Conservation (phyloP, 1,284 basidiomycete species). For the Cutaneotrichosporon curvatum region DNA sequence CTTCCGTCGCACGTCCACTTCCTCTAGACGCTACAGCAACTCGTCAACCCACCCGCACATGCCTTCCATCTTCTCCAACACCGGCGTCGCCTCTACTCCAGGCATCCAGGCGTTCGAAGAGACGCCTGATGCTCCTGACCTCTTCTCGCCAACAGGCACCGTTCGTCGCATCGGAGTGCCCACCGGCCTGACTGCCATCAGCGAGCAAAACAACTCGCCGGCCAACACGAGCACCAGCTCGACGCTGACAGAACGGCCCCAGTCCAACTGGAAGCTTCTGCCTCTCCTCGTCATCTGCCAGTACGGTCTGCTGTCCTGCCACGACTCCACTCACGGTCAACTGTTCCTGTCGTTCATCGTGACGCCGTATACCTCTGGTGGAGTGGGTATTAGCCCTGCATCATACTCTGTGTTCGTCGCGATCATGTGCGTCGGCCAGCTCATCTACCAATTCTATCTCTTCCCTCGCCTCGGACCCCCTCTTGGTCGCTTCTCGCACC, state of each 20-base stretch:
- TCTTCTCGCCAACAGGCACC: constrained; percentile 29
- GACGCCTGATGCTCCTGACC: constrained; percentile 14
- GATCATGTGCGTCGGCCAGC: constrained; percentile 46
- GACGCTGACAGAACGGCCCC: constrained; percentile 20
- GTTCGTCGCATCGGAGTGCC: constrained; percentile 12
- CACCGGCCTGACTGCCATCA: constrained; percentile 34
- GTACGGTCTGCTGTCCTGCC: constrained; percentile 46
- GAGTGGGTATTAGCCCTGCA: constrained; percentile 45
- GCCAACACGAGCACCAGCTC: constrained; percentile 8
- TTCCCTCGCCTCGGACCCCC: constrained; percentile 47
- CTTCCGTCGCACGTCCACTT: constrained; percentile 22
- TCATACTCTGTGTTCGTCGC: constrained; percentile 46
- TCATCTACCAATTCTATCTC: constrained; percentile 47
- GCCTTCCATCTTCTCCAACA: constrained; percentile 45
- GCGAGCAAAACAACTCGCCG: constrained; percentile 22
- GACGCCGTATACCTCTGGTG: constrained; percentile 43
- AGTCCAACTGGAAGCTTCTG: constrained; percentile 33
- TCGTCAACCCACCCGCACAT: constrained; percentile 38
- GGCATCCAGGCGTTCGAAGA: constrained; percentile 29
- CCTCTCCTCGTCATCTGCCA: constrained; percentile 42
- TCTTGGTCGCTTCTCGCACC: constrained; percentile 42
- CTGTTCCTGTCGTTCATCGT: constrained; percentile 47
- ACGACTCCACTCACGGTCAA: constrained; percentile 46
- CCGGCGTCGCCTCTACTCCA: constrained; percentile 33
- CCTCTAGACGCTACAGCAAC: constrained; percentile 35